Base-by-base conservation (phyloP, 2,329 filamentous ascomycete species). In the Didymella pomorum region DNA sequence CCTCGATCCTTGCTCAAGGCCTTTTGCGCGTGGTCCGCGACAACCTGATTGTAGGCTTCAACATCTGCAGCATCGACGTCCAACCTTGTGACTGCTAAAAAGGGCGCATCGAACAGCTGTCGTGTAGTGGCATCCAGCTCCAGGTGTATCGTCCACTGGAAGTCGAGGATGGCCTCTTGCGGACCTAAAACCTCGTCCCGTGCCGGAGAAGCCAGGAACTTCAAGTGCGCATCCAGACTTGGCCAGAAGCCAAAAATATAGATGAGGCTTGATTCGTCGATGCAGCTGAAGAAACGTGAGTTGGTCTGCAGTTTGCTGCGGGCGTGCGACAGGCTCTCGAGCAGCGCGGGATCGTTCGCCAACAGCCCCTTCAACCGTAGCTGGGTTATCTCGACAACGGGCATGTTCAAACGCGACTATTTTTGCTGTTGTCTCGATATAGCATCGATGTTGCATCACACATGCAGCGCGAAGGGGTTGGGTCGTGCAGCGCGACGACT, bases 171-270 rank as follows among this genome's bases (percentile, higher is more conserved):
- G 12, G 64, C 53, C 37, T 73, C 70, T 63, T 74, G 69, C 45
- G 69, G 61, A 58, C 65, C 68, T 21, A 75, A 63, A 52, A 73
- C 44, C 58, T 71, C 65, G 50, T 67, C 58, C 47, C 64, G 64
- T 57, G 56, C 61, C 44, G 70, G 62, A 46, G 71, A 74, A 25
- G 65, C 66, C 9, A 73, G 67, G 37, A 72, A 73, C 2, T 62
- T 52, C n/a, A 60, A 42, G 60, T 74, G 71, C 1, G 71, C 68
- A 28, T 70, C 59, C 45, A 75, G 61, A 52, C 53, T 67, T 47
- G 65, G 65, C 71, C 71, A 75, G 46, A 72, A 52, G 12, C 73
- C 72, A 50, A 73, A 60, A 67, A 74, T 72, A 64, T 68, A 75
- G 48, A 73, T 54, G 44, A 70, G 51, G 31, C 61, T 55, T 50